Percentiles rank a stretch among this genome's conserved stretches.
These are phyloP conservation scores for Aegilops bicornis DNA, from an alignment of 176 grass and related monocot genomes.

Conservation along the genomic window DNA sequence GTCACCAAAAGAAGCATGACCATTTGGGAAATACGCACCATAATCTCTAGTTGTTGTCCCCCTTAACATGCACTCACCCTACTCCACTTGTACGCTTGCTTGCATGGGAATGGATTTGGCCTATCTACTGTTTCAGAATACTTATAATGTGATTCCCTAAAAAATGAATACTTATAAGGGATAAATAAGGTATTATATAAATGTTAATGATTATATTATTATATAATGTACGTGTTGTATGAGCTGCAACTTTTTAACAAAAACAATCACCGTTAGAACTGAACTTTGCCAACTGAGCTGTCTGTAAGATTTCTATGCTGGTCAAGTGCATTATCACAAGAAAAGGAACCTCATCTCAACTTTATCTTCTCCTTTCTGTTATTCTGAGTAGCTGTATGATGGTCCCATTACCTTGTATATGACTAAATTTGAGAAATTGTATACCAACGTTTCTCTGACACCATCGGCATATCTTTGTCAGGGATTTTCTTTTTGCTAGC, in stretches of 20 bases:
- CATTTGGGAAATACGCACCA: slow-evolving; percentile 20
- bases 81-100: slow-evolving; percentile 31
- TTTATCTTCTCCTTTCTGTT: slow-evolving; percentile 27
- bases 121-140: slow-evolving; percentile 29
- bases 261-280: slow-evolving; percentile 16
- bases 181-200: background rate
- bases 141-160: background rate
- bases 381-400: slow-evolving; percentile 27
- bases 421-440: slow-evolving; percentile 8
- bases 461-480: slow-evolving; percentile 26
- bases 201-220: background rate
- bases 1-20: slow-evolving; percentile 30
- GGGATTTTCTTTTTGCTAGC: slow-evolving; percentile 6
- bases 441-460: slow-evolving; percentile 37
- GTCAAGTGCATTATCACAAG: slow-evolving; percentile 33
- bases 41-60: slow-evolving; percentile 22
- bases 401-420: slow-evolving; percentile 19
- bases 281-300: slow-evolving; percentile 33
- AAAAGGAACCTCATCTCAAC: slow-evolving; percentile 26
- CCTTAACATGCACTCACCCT: slow-evolving; percentile 17
- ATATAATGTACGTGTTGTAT: slow-evolving; percentile 1
- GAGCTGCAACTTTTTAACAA: slow-evolving; percentile 18
- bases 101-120: slow-evolving; percentile 32
- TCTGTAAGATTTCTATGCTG: slow-evolving; percentile 25
- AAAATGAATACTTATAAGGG: background rate